A percentile compares a stretch with the other conserved stretches of the same genome.
Conservation (phyloP, 164 flowering plant species). For the Pachysandra terminalis region DNA sequence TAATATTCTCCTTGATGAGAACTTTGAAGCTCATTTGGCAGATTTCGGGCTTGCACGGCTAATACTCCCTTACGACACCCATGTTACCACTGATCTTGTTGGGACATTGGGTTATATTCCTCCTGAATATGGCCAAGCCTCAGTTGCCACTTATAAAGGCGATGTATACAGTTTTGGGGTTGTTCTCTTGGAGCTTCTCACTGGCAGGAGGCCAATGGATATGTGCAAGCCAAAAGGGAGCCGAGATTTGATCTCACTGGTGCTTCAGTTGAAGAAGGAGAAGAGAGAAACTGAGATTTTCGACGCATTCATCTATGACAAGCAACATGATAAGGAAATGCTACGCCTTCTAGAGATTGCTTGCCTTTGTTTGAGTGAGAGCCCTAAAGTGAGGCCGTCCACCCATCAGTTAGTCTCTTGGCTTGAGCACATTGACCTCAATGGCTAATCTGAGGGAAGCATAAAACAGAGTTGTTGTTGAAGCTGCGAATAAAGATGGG, state of each 20-base stretch:
- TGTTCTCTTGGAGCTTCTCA: slow-evolving; percentile 79
- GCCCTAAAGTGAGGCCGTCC: slow-evolving; percentile 63
- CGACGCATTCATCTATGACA: slow-evolving; percentile 57
- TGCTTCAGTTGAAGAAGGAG: slow-evolving; percentile 62
- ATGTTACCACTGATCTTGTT: slow-evolving; percentile 79
- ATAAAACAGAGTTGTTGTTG: not conserved
- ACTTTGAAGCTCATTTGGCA: slow-evolving; percentile 75
- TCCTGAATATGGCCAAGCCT: slow-evolving; percentile 77
- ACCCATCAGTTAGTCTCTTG: slow-evolving; percentile 59
- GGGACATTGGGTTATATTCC: slow-evolving; percentile 90
- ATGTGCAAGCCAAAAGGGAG: slow-evolving; percentile 64
- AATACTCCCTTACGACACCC: slow-evolving; percentile 62
- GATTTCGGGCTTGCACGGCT: slow-evolving; percentile 91
- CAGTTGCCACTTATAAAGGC: slow-evolving; percentile 71
- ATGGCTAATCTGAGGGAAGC: slow-evolving; percentile 5
- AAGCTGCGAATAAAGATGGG: not conserved
- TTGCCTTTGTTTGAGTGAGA: slow-evolving; percentile 56
- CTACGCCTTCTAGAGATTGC: slow-evolving; percentile 55
- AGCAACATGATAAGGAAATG: slow-evolving; percentile 43
- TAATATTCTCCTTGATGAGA: slow-evolving; percentile 71
- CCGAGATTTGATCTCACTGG: slow-evolving; percentile 77
- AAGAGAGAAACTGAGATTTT: slow-evolving; percentile 56
- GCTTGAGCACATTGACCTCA: slow-evolving; percentile 41
- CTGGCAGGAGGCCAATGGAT: slow-evolving; percentile 81
- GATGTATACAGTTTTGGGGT: slow-evolving; percentile 90